Evolutionary conservation across 257 asterid species (phyloP).

Genomic region (Coffea canephora): DNA sequence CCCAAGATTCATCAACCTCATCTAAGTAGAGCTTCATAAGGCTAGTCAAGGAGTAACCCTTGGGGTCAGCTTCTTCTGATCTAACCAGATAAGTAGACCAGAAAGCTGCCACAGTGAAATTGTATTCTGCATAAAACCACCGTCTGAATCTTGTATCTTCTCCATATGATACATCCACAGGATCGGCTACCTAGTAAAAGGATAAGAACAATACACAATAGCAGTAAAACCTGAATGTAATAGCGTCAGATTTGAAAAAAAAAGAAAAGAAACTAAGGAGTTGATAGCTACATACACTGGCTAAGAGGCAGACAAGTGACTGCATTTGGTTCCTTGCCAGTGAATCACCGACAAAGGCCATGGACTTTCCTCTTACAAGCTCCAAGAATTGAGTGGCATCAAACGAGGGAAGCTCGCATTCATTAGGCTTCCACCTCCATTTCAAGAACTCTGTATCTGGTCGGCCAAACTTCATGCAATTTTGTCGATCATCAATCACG

Average conservation of each 20-base stretch:
- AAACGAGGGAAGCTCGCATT: constrained; percentile 52
- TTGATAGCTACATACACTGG: constrained; percentile 41
- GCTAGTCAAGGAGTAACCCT: constrained; percentile 34
- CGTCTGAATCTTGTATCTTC: constrained; percentile 42
- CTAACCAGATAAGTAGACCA: constrained; percentile 32
- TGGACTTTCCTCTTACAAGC: constrained; percentile 46
- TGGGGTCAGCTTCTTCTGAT: constrained; percentile 30
- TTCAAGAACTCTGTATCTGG: constrained; percentile 35
- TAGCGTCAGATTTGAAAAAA: too few species aligned
- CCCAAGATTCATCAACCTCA: constrained; percentile 53
- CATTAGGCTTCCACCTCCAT: constrained; percentile 48
- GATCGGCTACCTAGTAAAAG: constrained; percentile 48
- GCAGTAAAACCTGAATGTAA: constrained; percentile 19
- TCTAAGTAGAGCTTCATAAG: constrained; percentile 57
- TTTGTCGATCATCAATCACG: constrained; percentile 38
- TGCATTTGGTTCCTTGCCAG: constrained; percentile 75
- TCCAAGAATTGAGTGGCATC: constrained; percentile 58
- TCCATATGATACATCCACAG: constrained; percentile 44
- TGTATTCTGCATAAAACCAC: constrained; percentile 42
- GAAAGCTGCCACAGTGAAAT: constrained; percentile 43
- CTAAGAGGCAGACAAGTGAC: constrained; percentile 67
- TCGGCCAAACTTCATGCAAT: constrained; percentile 34
- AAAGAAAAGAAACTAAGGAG: too few species aligned
- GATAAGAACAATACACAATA: too few species aligned
- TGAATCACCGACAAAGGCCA: constrained; percentile 82